These are phyloP conservation scores for Barnettozyma vustinii DNA, from an alignment of 805 yeast species.

Conservation along the genomic window DNA sequence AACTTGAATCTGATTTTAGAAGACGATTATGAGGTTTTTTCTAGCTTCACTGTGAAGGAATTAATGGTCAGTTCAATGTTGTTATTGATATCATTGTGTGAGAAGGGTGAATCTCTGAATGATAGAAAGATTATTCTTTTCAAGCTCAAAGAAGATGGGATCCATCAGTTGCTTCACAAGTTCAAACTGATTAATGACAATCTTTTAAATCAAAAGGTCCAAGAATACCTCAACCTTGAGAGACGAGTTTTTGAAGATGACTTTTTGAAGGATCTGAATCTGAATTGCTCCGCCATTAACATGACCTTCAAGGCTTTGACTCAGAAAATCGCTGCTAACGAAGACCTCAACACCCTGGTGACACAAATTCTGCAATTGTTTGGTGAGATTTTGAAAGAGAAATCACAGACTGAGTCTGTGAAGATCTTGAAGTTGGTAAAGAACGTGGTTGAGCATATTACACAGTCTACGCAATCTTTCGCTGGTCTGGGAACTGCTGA, in stretches of 20 bases:
- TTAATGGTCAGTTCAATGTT: slow-evolving; percentile 16
- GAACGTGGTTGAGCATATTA: slow-evolving; percentile 33
- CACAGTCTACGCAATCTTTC: slow-evolving; percentile 34
- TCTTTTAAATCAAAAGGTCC: slow-evolving; percentile 23
- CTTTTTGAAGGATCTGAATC: slow-evolving; percentile 24
- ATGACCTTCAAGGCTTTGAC: slow-evolving; percentile 11
- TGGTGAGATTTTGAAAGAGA: slow-evolving; percentile 42
- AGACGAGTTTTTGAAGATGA: slow-evolving; percentile 11
- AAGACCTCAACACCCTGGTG: slow-evolving; percentile 58
- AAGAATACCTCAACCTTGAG: slow-evolving; percentile 18
- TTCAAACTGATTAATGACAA: slow-evolving; percentile 38
- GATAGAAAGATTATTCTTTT: slow-evolving; percentile 22
- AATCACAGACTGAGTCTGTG: slow-evolving; percentile 37
- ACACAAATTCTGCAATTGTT: slow-evolving; percentile 53
- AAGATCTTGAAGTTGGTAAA: slow-evolving; percentile 50
- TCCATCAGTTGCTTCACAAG: slow-evolving; percentile 28
- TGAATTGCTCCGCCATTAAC: slow-evolving; percentile 13
- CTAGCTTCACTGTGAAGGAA: slow-evolving; percentile 18
- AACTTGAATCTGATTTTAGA: slow-evolving; percentile 8
- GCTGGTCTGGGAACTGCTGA: slow-evolving; percentile 35
- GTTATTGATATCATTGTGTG: slow-evolving; percentile 20
- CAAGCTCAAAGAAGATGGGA: slow-evolving; percentile 35
- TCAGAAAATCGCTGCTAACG: slow-evolving; percentile 35
- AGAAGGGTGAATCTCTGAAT: slow-evolving; percentile 21
- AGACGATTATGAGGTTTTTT: slow-evolving; percentile 17